Evolutionary conservation across 2,329 filamentous ascomycete genomes (phyloP).

Genomic region (Fusarium caatingaense): DNA sequence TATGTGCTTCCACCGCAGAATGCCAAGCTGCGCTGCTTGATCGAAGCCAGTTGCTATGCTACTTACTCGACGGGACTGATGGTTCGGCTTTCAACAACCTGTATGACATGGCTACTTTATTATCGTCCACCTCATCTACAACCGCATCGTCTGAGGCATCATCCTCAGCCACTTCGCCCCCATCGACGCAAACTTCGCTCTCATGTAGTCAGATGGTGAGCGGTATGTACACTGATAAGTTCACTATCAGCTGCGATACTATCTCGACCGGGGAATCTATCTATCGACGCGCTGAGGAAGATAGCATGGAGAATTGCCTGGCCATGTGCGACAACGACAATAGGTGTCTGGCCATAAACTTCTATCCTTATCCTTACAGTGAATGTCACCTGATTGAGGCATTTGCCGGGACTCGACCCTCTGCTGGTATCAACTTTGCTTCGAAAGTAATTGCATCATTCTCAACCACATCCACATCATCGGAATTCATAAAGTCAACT

Average conservation of each 20-base stretch:
- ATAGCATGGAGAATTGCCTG: not conserved
- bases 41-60: not conserved
- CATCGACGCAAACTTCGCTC: accelerated
- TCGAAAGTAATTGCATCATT: not conserved
- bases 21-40: not conserved
- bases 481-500: accelerated
- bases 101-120: not conserved
- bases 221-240: not conserved
- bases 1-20: accelerated
- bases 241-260: not conserved
- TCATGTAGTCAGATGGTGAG: not conserved
- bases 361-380: not conserved
- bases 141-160: not conserved
- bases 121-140: not conserved
- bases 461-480: not conserved
- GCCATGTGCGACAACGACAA: not conserved
- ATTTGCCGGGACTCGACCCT: not conserved
- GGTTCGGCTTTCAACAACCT: not conserved
- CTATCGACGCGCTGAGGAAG: not conserved
- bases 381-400: not conserved
- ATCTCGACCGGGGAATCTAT: not conserved
- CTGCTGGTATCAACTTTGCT: not conserved
- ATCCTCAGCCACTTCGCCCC: not conserved
- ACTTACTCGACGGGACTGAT: not conserved
- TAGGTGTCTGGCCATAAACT: not conserved